Evolutionary conservation across 768 basidiomycete genomes (phyloP).

Genomic region (Leccinum uliginosum): DNA sequence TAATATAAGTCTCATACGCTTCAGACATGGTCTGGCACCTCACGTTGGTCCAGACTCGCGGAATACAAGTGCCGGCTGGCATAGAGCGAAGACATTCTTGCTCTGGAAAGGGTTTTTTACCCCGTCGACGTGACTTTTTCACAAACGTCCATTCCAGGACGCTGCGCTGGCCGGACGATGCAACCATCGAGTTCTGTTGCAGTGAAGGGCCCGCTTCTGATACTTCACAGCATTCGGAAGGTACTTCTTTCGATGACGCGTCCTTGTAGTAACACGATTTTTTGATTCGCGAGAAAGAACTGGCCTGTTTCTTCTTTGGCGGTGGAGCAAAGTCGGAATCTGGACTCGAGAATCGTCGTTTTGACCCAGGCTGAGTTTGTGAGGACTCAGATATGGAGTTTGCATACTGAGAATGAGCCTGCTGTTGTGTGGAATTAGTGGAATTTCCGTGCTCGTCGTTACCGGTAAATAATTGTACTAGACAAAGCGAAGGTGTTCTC

Average conservation of each 20-base stretch:
- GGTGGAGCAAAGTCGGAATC: not conserved
- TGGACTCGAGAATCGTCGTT: constrained; percentile 18
- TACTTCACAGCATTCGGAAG: not conserved
- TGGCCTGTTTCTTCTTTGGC: constrained; percentile 7
- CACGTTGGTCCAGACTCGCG: constrained; percentile 29
- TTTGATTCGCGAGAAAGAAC: not conserved
- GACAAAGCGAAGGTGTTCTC: too few relatives aligned
- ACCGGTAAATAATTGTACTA: too few relatives aligned
- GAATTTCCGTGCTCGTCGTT: too few relatives aligned
- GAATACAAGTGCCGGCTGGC: constrained; percentile 2
- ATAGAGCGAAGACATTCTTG: not conserved
- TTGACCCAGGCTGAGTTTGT: not conserved
- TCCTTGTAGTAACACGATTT: not conserved
- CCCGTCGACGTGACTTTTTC: not conserved
- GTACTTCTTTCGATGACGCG: not conserved
- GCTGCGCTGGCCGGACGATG: not conserved
- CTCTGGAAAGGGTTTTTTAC: not conserved
- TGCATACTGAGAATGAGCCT: not conserved
- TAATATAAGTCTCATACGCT: not conserved
- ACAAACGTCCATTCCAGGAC: constrained; percentile 19
- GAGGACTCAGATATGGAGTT: not conserved
- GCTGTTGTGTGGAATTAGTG: too few relatives aligned
- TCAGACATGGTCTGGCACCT: constrained; percentile 5
- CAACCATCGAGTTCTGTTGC: not conserved
- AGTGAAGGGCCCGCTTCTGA: not conserved